A percentile compares a stretch with the other conserved stretches of the same genome.
phyloP scores from a whole-genome alignment of 371 early-diverging fungal species.

The Parasitella parasitica region DNA sequence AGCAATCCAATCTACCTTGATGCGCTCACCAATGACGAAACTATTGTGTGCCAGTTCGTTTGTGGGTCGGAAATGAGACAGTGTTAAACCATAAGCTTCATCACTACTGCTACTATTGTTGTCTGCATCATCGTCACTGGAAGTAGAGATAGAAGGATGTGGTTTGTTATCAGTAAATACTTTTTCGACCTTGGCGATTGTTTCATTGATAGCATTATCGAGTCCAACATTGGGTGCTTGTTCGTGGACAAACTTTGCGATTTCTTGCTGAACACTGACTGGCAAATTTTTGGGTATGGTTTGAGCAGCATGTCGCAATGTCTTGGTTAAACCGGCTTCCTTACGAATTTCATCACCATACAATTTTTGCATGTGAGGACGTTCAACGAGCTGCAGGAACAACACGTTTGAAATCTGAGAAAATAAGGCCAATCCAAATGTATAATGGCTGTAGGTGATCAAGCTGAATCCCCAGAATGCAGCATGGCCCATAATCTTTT shows the following conservation, averaged over 20 bases:
- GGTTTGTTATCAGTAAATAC: neutral
- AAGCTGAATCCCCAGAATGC: slow-evolving; percentile 90
- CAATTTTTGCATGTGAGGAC: slow-evolving; percentile 80
- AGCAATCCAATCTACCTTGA: slow-evolving; percentile 67
- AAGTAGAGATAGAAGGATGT: neutral
- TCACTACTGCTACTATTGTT: neutral
- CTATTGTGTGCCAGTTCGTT: neutral
- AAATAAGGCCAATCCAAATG: slow-evolving; percentile 80
- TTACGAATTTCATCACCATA: slow-evolving; percentile 81
- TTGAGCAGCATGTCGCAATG: slow-evolving; percentile 42
- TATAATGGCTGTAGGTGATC: slow-evolving; percentile 74
- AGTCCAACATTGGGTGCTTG: slow-evolving; percentile 23
- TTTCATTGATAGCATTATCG: slow-evolving; percentile 16
- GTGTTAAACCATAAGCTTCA: neutral
- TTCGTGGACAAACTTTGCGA: slow-evolving; percentile 40
- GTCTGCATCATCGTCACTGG: neutral
- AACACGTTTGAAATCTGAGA: slow-evolving; percentile 77
- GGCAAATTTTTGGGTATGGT: slow-evolving; percentile 34
- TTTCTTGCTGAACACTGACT: slow-evolving; percentile 35
- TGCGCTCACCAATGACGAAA: slow-evolving; percentile 64
- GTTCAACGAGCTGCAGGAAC: slow-evolving; percentile 83
- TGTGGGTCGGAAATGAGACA: neutral
- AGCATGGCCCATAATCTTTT: slow-evolving; percentile 87
- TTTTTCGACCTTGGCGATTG: neutral
- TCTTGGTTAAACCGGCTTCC: slow-evolving; percentile 77